Base-by-base conservation (phyloP, 441 rosid species). In the Brassica balearica region DNA sequence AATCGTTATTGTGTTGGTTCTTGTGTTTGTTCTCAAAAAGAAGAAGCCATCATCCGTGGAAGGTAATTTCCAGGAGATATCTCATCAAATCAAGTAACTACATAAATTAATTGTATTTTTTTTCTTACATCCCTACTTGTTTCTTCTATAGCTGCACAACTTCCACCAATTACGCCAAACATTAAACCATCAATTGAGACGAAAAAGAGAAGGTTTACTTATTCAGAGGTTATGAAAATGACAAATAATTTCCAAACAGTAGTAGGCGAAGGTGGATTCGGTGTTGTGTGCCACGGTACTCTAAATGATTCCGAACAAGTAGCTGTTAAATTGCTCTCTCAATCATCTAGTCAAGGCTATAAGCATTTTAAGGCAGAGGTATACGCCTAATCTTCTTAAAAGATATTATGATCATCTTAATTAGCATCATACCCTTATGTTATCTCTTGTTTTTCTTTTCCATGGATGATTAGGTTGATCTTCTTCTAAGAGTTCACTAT, bases 401-500 rank as follows among this genome's bases (percentile, higher is more conserved):
- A n/a, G 0, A 3, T 12, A 25, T 29, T 14, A n/a, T 61, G 65
- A 6, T 62, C 20, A 62, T 62, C 66, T 62, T 29, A 3, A 63
- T 63, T 63, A n/a, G 68, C 72, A 25, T 51, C 43, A 51, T 11
- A 9, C 34, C n/a, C 14, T 53, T 29, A 53, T 69, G 61, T n/a
- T 1, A 69, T 15, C 10, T 29, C 20, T 22, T 38, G 20, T 6
- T n/a, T 34, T 60, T 63, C 2, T 3, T 43, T 14, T 0, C 25
- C 9, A 10, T 63, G 36, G 19, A 2, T 9, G 19, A 9, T n/a
- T 27, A 79, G 83, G 84, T 78, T 0, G 63, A 76, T 68, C 83
- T 84, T 82, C 84, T 83, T 51, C 19, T 71, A n/a, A 74, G 75
- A 62, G 85, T 82, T 20, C 85, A 85, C 65, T 81, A 85, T 23